Percentiles rank a stretch among this genome's conserved stretches.
Evolutionary conservation across 2,329 filamentous ascomycete species (phyloP).

Genomic region (Epicoccum sorghinum): DNA sequence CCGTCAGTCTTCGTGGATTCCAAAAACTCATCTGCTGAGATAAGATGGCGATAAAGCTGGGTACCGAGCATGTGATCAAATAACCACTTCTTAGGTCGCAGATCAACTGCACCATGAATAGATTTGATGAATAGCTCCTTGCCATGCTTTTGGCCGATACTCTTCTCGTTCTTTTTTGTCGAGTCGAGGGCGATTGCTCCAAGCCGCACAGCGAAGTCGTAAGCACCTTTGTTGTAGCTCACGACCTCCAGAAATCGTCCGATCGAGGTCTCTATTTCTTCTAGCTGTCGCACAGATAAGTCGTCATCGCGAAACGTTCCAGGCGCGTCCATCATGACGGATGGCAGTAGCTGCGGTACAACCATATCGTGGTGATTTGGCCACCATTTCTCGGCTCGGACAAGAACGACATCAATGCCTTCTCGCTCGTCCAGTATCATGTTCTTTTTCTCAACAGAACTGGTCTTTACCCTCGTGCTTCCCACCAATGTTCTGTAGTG

Average conservation of each 20-base stretch:
- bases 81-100: slow-evolving; percentile 34
- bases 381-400: slow-evolving; percentile 34
- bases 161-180: slow-evolving; percentile 12
- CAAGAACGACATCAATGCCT: slow-evolving; percentile 27
- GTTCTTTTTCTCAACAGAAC: slow-evolving; percentile 18
- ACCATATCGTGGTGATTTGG: slow-evolving; percentile 25
- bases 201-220: slow-evolving; percentile 36
- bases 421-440: slow-evolving; percentile 37
- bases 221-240: slow-evolving; percentile 30
- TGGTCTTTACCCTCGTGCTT: slow-evolving; percentile 20
- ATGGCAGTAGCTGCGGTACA: slow-evolving; percentile 28
- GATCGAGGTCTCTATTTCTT: slow-evolving; percentile 26
- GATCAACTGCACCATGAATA: slow-evolving; percentile 17
- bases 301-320: slow-evolving; percentile 29
- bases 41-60: slow-evolving; percentile 30
- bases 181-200: slow-evolving; percentile 33
- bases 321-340: slow-evolving; percentile 25
- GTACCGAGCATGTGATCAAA: slow-evolving; percentile 23
- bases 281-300: slow-evolving; percentile 19
- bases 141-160: slow-evolving; percentile 20
- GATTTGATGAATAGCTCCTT: slow-evolving; percentile 24
- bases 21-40: slow-evolving; percentile 25
- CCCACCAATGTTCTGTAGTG: slow-evolving; percentile 31
- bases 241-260: slow-evolving; percentile 28
- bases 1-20: slow-evolving; percentile 30